Evolutionary conservation across 2,329 filamentous ascomycete species (phyloP).

Genomic region (Alternaria consortialis): DNA sequence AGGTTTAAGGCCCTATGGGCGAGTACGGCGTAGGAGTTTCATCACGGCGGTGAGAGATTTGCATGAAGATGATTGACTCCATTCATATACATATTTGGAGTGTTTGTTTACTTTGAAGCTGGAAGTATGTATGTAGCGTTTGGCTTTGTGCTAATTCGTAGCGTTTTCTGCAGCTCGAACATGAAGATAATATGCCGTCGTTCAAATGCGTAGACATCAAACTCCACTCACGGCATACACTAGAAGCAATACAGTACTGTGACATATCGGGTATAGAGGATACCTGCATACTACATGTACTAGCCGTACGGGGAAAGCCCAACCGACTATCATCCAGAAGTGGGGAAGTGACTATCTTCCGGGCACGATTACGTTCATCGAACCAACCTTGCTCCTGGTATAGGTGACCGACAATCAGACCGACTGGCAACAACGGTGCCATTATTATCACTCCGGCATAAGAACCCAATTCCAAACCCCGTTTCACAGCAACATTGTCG

Average conservation of each 20-base stretch:
- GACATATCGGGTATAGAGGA: background rate
- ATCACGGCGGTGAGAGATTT: background rate
- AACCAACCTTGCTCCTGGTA: background rate
- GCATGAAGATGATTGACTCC: background rate
- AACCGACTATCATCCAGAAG: constrained; percentile 24
- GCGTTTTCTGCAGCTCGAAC: background rate
- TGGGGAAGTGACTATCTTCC: constrained; percentile 21
- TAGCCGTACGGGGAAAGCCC: constrained; percentile 27
- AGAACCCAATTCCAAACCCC: background rate
- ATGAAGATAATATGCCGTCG: background rate
- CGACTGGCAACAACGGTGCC: background rate
- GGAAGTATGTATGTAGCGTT: background rate
- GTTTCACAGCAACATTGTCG: background rate
- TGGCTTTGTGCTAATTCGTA: background rate
- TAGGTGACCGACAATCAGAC: background rate
- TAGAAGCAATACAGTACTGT: background rate
- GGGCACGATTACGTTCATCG: background rate
- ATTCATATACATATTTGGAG: constrained; percentile 13
- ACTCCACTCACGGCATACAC: background rate
- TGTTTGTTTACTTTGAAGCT: background rate
- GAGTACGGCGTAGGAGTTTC: constrained; percentile 22
- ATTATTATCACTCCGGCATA: background rate
- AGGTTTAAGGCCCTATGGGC: constrained; percentile 40
- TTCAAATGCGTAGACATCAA: background rate
- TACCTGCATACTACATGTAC: constrained; percentile 4